phyloP scores from a whole-genome alignment of 768 basidiomycete genomes.

The Collybiopsis confluens region DNA sequence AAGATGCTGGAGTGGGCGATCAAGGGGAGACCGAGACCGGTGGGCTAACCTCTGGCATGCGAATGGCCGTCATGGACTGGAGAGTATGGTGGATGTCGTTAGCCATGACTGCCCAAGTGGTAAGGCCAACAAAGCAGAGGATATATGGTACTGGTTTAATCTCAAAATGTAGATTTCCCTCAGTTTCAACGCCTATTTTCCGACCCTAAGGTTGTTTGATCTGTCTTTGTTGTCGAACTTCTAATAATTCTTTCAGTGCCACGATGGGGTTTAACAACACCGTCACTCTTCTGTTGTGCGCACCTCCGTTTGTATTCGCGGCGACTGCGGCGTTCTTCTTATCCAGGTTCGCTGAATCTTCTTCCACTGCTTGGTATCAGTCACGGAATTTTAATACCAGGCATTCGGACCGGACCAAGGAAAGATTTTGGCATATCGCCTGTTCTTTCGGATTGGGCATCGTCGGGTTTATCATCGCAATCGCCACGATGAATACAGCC shows the following conservation, averaged over 20 bases:
- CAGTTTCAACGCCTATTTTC: slow-evolving; percentile 80
- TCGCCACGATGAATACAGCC: slow-evolving; percentile 63
- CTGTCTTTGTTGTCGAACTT: neutral
- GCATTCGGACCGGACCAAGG: slow-evolving; percentile 71
- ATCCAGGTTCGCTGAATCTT: slow-evolving; percentile 36
- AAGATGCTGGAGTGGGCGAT: slow-evolving; percentile 56
- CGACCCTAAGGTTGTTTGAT: slow-evolving; percentile 40
- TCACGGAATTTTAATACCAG: slow-evolving; percentile 24
- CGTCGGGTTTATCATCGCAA: slow-evolving; percentile 70
- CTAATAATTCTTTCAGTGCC: slow-evolving; percentile 26
- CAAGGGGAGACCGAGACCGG: slow-evolving; percentile 36
- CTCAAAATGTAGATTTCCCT: slow-evolving; percentile 30
- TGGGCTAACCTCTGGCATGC: slow-evolving; percentile 43
- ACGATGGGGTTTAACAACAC: slow-evolving; percentile 69
- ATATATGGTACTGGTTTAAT: neutral
- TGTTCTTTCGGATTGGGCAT: slow-evolving; percentile 58
- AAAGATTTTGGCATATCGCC: slow-evolving; percentile 71
- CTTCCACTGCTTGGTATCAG: neutral
- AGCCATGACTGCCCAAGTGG: slow-evolving; percentile 53
- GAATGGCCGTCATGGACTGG: slow-evolving; percentile 69
- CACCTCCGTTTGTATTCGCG: slow-evolving; percentile 76
- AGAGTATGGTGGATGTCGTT: slow-evolving; percentile 81
- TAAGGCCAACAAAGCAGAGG: slow-evolving; percentile 14
- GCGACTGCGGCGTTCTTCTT: slow-evolving; percentile 51
- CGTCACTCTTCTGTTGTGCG: slow-evolving; percentile 69